Evolutionary conservation across 306 rosid species (phyloP), one percentile per base, ranked within the genome.

Genomic region (Castanea mollissima): DNA sequence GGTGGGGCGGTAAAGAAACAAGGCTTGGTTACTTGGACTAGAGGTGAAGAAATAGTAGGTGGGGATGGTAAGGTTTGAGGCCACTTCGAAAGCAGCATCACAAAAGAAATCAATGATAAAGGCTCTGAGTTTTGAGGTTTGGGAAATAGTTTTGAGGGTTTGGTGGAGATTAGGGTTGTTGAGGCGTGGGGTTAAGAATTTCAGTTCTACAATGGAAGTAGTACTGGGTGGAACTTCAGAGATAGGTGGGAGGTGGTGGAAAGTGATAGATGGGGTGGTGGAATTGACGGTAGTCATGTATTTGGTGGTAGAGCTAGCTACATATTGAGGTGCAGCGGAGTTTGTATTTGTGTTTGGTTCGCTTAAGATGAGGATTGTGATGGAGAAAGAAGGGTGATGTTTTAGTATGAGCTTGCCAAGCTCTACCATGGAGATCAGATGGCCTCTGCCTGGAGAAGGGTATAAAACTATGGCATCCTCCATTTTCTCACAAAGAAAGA

Each of bases 381-480:
- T 25, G 29, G 55, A 32, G 38, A 32, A 46, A 3, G 76, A 27
- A 0, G 84, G 80, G 84, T 69, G 14, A 62, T 46, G 73, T 12
- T 71, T 29, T n/a, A 59, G 72, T 49, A 76, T 6, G 60, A 76
- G 74, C 52, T 81, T 81, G 34, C 74, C 81, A 11, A 81, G 56
- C 46, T 81, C 85, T 4, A 81, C 77, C 81, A 81, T 81, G 74
- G 85, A 6, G 4, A 63, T 52, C 2, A 76, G 35, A 55, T 76
- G 77, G 29, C 80, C 80, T 34, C 77, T 77, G 1, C 77, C 84
- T 10, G 73, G 34, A 49, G 15, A 75, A 9, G 80, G 80, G 16
- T 81, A 81, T 34, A 81, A 68, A 23, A 76, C 84, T 46, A 81
- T 76, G 59, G 76, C 74, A 0, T 73, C 83, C 73, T 5, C 4